A percentile compares a stretch with the other conserved stretches of the same genome.
These are phyloP conservation scores for Ilyonectria sp. DNA, from an alignment of 2,329 filamentous ascomycete genomes.

Conservation along the genomic window DNA sequence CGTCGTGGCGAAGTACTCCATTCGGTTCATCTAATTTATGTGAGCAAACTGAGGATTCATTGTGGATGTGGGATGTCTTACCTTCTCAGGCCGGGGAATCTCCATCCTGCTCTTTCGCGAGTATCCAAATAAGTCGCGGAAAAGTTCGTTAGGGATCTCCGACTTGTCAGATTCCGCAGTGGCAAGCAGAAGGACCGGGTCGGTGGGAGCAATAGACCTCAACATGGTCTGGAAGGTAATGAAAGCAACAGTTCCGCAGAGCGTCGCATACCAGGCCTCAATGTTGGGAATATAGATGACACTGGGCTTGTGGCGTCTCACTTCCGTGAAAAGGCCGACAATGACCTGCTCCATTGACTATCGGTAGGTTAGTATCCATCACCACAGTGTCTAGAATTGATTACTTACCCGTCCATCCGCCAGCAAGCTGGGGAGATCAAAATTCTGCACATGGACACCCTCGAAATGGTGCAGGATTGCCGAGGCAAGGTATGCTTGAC, in stretches of 20 bases:
- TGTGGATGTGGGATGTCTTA: slow-evolving; percentile 54
- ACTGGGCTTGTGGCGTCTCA: slow-evolving; percentile 93
- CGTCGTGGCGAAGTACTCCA: slow-evolving; percentile 84
- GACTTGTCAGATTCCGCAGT: slow-evolving; percentile 80
- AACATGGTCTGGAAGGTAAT: slow-evolving; percentile 89
- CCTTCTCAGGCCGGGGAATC: slow-evolving; percentile 76
- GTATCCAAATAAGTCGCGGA: slow-evolving; percentile 87
- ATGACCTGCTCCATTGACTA: slow-evolving; percentile 87
- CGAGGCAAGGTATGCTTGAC: slow-evolving; percentile 89
- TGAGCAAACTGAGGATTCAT: slow-evolving; percentile 17
- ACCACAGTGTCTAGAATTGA: background rate
- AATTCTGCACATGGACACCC: slow-evolving; percentile 93
- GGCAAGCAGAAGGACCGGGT: slow-evolving; percentile 90
- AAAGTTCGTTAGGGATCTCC: slow-evolving; percentile 73
- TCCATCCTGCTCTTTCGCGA: slow-evolving; percentile 83
- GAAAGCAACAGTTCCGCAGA: slow-evolving; percentile 76
- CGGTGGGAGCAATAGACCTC: slow-evolving; percentile 87
- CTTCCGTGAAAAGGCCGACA: slow-evolving; percentile 91
- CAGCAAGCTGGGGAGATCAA: slow-evolving; percentile 90
- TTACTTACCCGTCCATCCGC: slow-evolving; percentile 82
- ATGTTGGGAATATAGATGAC: slow-evolving; percentile 95
- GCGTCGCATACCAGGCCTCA: slow-evolving; percentile 84
- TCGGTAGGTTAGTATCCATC: slow-evolving; percentile 40
- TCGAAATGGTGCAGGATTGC: slow-evolving; percentile 93
- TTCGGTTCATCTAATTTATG: slow-evolving; percentile 68